Evolutionary conservation across 108 stramenopile genomes (phyloP).

Genomic region (Nitzschia inconspicua): DNA sequence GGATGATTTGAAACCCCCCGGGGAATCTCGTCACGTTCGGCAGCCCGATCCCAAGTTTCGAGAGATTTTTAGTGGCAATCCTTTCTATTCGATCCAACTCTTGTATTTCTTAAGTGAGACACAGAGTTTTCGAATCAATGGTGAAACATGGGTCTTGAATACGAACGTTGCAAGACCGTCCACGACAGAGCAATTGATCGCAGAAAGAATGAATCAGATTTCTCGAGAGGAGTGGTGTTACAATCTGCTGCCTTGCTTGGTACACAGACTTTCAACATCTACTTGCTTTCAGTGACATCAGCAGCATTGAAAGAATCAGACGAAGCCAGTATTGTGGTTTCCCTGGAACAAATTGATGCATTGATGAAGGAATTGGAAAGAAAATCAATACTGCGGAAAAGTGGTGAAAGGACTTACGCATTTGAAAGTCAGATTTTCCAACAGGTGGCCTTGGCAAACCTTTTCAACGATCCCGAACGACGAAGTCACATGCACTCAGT

Average conservation of each 20-base stretch:
- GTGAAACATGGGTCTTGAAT: background rate
- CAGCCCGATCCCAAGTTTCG: background rate
- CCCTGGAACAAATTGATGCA: background rate
- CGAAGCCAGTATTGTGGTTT: background rate
- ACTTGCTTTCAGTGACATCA: background rate
- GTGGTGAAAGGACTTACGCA: background rate
- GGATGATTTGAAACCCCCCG: background rate
- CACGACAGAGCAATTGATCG: background rate
- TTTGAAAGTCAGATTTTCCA: background rate
- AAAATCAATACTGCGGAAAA: background rate
- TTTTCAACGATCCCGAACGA: background rate
- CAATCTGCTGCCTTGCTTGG: slow-evolving; percentile 12
- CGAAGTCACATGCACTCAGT: background rate
- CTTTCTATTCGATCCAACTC: slow-evolving; percentile 1
- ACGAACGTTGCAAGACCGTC: background rate
- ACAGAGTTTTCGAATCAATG: background rate
- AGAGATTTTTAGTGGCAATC: slow-evolving; percentile 4
- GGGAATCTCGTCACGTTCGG: background rate
- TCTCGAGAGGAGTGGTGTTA: background rate
- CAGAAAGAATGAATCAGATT: slow-evolving; percentile 3
- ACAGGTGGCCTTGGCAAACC: background rate
- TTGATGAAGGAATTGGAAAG: background rate
- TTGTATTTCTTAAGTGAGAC: slow-evolving; percentile 3
- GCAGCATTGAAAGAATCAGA: background rate
- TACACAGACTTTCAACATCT: background rate